These are phyloP conservation scores for Cucurbita maxima DNA, from an alignment of 306 rosid genomes.

Conservation along the genomic window DNA sequence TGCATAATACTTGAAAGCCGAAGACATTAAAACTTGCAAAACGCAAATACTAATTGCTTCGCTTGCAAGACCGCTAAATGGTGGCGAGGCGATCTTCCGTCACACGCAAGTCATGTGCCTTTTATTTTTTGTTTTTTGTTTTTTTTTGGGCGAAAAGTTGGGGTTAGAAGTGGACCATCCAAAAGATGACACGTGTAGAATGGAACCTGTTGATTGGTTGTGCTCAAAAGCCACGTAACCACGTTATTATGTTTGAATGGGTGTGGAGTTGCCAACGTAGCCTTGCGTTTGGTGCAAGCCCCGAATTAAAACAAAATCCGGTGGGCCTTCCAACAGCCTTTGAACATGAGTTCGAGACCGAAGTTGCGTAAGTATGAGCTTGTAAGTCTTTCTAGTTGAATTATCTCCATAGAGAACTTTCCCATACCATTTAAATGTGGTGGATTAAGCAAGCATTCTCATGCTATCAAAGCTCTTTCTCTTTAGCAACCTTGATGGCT, in stretches of 20 bases:
- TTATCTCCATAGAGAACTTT: too few species aligned
- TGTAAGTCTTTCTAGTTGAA: too few species aligned
- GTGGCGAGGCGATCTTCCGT: not conserved
- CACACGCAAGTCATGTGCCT: slow-evolving; percentile 5
- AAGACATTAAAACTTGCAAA: not conserved
- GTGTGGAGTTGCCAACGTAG: not conserved
- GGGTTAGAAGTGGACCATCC: not conserved
- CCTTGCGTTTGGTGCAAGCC: not conserved
- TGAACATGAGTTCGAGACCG: too few species aligned
- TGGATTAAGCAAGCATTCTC: too few species aligned
- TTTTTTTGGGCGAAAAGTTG: not conserved
- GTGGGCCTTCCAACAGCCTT: not conserved
- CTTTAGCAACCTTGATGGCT: too few species aligned
- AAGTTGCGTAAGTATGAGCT: too few species aligned
- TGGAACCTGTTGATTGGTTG: not conserved
- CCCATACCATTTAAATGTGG: too few species aligned
- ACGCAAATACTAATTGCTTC: not conserved
- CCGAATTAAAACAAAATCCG: not conserved
- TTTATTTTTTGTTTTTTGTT: not conserved
- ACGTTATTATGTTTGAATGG: not conserved
- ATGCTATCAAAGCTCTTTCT: too few species aligned
- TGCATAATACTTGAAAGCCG: not conserved
- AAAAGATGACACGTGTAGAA: not conserved
- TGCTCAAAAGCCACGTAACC: slow-evolving; percentile 3
- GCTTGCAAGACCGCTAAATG: not conserved